Evolutionary conservation across 2,329 filamentous ascomycete species (phyloP).

Genomic region (Lachnum nothofagi): DNA sequence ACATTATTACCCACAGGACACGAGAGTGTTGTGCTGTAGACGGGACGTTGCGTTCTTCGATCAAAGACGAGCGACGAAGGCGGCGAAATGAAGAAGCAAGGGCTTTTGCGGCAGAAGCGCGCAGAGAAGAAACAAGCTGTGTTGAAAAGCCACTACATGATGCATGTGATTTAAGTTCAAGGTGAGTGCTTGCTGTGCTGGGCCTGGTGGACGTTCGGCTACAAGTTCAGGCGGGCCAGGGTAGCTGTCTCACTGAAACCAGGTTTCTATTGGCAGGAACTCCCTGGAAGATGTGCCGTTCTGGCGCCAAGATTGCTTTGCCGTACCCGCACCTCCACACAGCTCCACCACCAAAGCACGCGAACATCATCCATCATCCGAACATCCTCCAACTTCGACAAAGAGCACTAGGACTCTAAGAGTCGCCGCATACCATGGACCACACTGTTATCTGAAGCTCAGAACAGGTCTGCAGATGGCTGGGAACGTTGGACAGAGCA

Average conservation of each 20-base stretch:
- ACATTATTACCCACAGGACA: too few species aligned
- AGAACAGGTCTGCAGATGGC: background rate
- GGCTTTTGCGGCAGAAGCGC: background rate
- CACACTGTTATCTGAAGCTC: background rate
- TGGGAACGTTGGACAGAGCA: background rate
- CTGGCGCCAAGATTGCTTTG: background rate
- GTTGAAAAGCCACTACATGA: background rate
- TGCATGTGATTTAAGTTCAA: constrained; percentile 8
- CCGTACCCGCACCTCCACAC: background rate
- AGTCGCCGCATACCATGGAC: background rate
- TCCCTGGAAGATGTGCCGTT: background rate
- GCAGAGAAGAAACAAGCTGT: background rate
- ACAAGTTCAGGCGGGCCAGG: constrained; percentile 2
- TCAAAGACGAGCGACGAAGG: too few species aligned
- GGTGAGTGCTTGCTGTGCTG: background rate
- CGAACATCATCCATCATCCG: constrained; percentile 10
- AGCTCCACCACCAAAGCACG: constrained; percentile 2
- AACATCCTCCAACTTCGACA: background rate
- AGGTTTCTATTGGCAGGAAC: background rate
- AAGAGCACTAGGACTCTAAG: background rate
- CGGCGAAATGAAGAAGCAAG: background rate
- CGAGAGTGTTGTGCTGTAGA: too few species aligned
- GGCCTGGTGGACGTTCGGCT: too few species aligned
- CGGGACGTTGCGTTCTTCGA: background rate
- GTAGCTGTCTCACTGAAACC: constrained; percentile 4